A percentile compares a stretch with the other conserved stretches of the same genome.
Conservation (phyloP, 1,284 basidiomycete genomes). For the Apiotrichum mycotoxinovorans region DNA sequence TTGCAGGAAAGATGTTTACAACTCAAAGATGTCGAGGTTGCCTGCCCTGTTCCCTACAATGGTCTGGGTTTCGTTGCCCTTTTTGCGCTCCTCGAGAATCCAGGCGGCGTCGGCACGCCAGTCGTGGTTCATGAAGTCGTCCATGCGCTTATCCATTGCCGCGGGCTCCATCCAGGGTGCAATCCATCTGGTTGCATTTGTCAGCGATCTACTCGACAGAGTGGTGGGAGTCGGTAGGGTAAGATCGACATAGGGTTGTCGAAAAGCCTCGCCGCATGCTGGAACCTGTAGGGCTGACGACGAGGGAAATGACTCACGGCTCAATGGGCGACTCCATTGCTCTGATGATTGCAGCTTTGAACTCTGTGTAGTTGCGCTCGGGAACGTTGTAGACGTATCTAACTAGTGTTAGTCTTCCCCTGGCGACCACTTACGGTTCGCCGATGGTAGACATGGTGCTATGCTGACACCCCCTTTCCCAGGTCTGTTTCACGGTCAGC, state of each 20-base stretch:
- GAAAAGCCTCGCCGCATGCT: too few relatives aligned
- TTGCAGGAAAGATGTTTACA: too few relatives aligned
- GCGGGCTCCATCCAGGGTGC: constrained; percentile 10
- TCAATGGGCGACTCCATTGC: constrained; percentile 19
- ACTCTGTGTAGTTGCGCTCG: constrained; percentile 19
- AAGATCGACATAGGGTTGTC: too few relatives aligned
- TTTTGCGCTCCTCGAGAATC: constrained; percentile 21
- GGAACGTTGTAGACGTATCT: constrained; percentile 23
- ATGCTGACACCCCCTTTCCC: constrained; percentile 3
- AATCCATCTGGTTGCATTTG: background rate
- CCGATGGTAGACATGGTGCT: background rate
- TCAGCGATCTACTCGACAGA: too few relatives aligned
- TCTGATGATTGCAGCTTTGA: constrained; percentile 17
- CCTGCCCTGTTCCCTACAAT: background rate
- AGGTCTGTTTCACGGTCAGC: background rate
- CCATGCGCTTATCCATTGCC: constrained; percentile 15
- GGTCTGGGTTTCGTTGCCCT: constrained; percentile 21
- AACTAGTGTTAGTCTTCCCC: background rate
- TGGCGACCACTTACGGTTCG: background rate
- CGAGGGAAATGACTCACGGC: constrained; percentile 6
- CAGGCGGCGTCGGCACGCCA: constrained; percentile 22
- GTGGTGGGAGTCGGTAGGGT: too few relatives aligned
- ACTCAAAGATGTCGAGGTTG: background rate
- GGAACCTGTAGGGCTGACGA: background rate
- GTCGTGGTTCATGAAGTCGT: constrained; percentile 21